Conservation (phyloP, 1,284 basidiomycete genomes). For the Tylopilus orsonianus region DNA sequence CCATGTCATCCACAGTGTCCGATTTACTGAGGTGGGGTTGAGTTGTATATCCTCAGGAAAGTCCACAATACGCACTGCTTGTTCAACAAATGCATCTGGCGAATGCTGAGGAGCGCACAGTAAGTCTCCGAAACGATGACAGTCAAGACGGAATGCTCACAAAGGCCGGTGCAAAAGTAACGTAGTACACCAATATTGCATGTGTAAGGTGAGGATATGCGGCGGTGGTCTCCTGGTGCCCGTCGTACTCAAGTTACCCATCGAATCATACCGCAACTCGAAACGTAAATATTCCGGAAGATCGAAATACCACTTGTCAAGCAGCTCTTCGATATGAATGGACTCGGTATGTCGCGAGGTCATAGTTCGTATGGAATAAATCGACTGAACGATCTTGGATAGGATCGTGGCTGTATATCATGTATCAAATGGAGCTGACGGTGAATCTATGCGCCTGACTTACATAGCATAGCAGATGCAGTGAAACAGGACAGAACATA, state of each 20-base stretch:
- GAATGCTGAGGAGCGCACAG: slow-evolving; percentile 18
- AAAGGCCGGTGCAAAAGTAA: slow-evolving; percentile 81
- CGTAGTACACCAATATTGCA: slow-evolving; percentile 85
- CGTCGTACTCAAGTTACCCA: slow-evolving; percentile 21
- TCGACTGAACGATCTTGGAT: slow-evolving; percentile 65
- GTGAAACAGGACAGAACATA: slow-evolving; percentile 75
- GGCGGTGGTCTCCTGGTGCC: slow-evolving; percentile 46
- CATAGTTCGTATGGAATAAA: slow-evolving; percentile 70
- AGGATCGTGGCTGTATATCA: slow-evolving; percentile 55
- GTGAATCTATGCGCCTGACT: slow-evolving; percentile 28
- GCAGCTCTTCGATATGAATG: slow-evolving; percentile 57
- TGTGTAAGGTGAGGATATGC: slow-evolving; percentile 75
- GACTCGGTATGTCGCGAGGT: slow-evolving; percentile 58
- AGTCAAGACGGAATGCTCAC: slow-evolving; percentile 44
- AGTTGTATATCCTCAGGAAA: slow-evolving; percentile 21
- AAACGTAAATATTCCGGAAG: slow-evolving; percentile 69
- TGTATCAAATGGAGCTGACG: slow-evolving; percentile 6
- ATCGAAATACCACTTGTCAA: slow-evolving; percentile 79
- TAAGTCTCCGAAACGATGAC: slow-evolving; percentile 1
- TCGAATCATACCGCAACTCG: slow-evolving; percentile 45
- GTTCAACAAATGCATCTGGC: slow-evolving; percentile 24
- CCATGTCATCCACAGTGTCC: slow-evolving; percentile 46
- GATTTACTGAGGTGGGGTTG: slow-evolving; percentile 22
- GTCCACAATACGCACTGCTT: slow-evolving; percentile 29
- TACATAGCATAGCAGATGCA: slow-evolving; percentile 70